Evolutionary conservation across 805 yeast species (phyloP).

Genomic region (Nakazawaea populi): DNA sequence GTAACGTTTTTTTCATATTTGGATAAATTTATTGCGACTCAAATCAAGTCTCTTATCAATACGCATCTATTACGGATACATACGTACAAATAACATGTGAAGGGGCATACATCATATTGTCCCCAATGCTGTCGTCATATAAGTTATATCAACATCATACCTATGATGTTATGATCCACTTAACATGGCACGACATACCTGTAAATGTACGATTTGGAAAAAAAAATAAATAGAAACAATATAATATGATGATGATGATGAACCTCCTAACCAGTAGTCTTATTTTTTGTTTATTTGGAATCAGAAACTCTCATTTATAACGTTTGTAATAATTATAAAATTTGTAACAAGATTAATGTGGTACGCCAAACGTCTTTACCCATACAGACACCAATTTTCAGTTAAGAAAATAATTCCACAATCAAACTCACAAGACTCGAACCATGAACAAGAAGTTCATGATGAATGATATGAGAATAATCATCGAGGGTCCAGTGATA

Average conservation of each 20-base stretch:
- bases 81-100: no score
- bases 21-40: not conserved
- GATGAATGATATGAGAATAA: not conserved
- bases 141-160: not conserved
- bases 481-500: slow-evolving; percentile 5
- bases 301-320: slow-evolving; percentile 12
- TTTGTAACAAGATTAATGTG: slow-evolving; percentile 11
- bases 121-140: no score
- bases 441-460: not conserved
- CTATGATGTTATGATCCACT: not conserved
- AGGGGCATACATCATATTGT: no score
- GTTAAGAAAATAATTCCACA: not conserved
- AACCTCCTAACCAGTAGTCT: not conserved
- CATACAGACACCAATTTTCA: slow-evolving; percentile 9
- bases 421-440: not conserved
- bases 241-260: not conserved
- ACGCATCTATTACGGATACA: slow-evolving; percentile 4
- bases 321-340: slow-evolving; percentile 4
- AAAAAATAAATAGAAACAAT: not conserved
- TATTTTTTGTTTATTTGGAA: not conserved
- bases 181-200: not conserved
- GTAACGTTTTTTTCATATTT: not conserved
- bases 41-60: not conserved
- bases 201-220: not conserved
- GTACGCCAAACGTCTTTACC: slow-evolving; percentile 13